Evolutionary conservation across 768 basidiomycete species (phyloP).

Genomic region (Cystofilobasidium bisporidii): DNA sequence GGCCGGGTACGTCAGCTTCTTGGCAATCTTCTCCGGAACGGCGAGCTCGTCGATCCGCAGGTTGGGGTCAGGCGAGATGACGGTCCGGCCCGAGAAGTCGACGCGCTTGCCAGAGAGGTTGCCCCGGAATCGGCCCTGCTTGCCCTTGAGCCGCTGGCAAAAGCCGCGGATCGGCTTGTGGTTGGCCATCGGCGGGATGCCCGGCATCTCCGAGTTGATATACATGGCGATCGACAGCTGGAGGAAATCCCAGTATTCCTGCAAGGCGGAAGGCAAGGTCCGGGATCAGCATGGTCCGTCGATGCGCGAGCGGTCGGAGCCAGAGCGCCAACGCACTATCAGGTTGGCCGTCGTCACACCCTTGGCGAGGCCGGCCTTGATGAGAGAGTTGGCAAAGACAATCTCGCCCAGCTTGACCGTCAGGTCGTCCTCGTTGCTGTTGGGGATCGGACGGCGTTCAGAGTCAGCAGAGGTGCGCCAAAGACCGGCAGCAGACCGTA

Average conservation of each 20-base stretch:
- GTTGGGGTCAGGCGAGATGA: conserved; percentile 99
- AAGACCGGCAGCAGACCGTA: too few relatives aligned
- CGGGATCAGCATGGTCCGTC: background rate
- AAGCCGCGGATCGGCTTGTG: conserved; percentile 95
- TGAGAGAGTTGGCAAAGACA: conserved; percentile 82
- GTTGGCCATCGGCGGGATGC: conserved; percentile 72
- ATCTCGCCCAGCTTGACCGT: conserved; percentile 97
- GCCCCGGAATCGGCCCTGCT: conserved; percentile 96
- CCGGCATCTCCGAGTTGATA: conserved; percentile 93
- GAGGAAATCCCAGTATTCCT: conserved; percentile 99
- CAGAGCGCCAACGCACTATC: conserved; percentile 50
- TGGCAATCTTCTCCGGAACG: conserved; percentile 88
- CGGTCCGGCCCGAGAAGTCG: conserved; percentile 94
- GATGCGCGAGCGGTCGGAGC: background rate
- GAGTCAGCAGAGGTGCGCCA: too few relatives aligned
- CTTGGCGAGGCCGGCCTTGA: conserved; percentile 78
- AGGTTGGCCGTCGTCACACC: conserved; percentile 80
- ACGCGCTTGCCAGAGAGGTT: conserved; percentile 98
- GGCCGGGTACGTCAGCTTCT: conserved; percentile 91
- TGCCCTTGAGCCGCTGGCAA: conserved; percentile 94
- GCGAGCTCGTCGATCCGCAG: conserved; percentile 94
- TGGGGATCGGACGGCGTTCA: background rate
- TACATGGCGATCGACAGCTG: conserved; percentile 94
- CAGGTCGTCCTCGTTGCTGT: conserved; percentile 91
- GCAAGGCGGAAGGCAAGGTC: background rate